Evolutionary conservation across 306 rosid genomes (phyloP), one percentile per base, ranked within the genome.

Genomic region (Medicago ruthenica): DNA sequence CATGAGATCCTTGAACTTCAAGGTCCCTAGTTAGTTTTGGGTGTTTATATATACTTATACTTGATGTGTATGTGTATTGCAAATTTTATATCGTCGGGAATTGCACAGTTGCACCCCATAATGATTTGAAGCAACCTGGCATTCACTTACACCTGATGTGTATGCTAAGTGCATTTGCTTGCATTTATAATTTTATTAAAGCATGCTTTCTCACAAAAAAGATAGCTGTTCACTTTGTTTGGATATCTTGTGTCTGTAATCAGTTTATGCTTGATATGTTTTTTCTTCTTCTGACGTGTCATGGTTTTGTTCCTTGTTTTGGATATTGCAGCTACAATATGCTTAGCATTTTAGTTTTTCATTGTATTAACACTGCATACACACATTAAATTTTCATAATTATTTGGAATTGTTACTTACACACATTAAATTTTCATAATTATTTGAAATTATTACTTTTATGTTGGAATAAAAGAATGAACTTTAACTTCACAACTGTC

Each of bases 391-490:
- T 40, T 20, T 8, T 18, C 48, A 4, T 27, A 0, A 39, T 5
- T 20, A 41, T 36, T 53, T 22, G 37, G 20, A 24, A 40, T 51
- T 51, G 3, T 60, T 60, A 37, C 21, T 31, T 61, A n/a, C n/a
- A n/a, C n/a, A n/a, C n/a, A 11, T 10, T 15, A 1, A 10, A 47
- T 40, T 20, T 8, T 18, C 48, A 4, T 27, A 0, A 39, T 5
- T 20, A 41, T 36, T 53, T 22, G 37, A 16, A 24, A 40, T 51
- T 51, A 3, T 60, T 60, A 37, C 21, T 31, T 61, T 22, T 10
- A 13, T 45, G n/a, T 62, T n/a, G 37, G 67, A 21, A 36, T 79
- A 2, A n/a, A 8, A 16, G 64, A 62, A 36, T 48, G 42, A 74
- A 37, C 12, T 62, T 34, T 15, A 1, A 12, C 21, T 8, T 41